Percentiles rank a stretch among this genome's conserved stretches.
Conservation (phyloP, 208 protist species). For the Leishmania gerbilli region DNA sequence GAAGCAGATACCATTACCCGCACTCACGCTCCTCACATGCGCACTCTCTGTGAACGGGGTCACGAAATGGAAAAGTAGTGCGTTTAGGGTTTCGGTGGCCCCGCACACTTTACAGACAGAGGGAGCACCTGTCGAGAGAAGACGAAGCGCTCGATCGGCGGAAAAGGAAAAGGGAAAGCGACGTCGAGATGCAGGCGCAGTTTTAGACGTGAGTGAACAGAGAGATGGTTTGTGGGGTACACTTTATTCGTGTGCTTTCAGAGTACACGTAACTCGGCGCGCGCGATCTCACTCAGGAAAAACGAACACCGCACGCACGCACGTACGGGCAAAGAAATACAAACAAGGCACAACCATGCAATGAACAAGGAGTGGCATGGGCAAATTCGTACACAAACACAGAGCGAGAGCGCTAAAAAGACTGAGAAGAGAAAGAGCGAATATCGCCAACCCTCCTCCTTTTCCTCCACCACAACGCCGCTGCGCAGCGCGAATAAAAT, state of each 20-base stretch:
- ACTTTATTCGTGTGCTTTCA: not conserved
- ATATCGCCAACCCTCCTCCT: not conserved
- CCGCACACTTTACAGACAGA: not conserved
- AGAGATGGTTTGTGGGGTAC: not conserved
- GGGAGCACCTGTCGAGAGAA: not conserved
- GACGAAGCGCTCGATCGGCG: not conserved
- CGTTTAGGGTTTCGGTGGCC: not conserved
- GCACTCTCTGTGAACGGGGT: not conserved
- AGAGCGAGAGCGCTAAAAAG: not conserved
- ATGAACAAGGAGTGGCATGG: not conserved
- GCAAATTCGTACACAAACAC: not conserved
- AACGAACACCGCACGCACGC: not conserved
- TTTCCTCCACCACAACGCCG: not conserved
- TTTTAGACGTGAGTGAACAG: not conserved
- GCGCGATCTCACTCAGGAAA: not conserved
- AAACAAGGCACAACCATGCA: not conserved
- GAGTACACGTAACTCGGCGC: not conserved
- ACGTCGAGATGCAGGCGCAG: not conserved
- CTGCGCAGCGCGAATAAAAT: not conserved
- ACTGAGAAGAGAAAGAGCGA: not conserved
- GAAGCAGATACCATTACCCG: not conserved
- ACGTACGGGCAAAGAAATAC: slow-evolving; percentile 3
- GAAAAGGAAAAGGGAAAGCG: not conserved
- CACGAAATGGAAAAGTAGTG: not conserved
- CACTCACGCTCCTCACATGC: not conserved